These are phyloP conservation scores for Neospora caninum DNA, from an alignment of 169 alveolate species.

Conservation along the genomic window DNA sequence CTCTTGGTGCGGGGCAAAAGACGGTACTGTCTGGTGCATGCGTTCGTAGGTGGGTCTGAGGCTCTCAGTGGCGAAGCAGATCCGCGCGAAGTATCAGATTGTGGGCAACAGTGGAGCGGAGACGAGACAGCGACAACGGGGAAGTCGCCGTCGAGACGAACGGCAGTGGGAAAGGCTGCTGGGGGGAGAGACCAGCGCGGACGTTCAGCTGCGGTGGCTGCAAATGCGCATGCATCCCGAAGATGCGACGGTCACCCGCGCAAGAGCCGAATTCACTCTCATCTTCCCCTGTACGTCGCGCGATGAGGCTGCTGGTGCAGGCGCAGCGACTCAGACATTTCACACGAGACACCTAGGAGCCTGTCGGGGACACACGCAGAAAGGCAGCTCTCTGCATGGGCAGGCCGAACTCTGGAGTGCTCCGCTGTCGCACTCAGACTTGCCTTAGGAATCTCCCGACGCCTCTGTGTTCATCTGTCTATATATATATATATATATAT, in stretches of 20 bases:
- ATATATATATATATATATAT: background rate
- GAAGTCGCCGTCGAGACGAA: background rate
- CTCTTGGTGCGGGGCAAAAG: too few relatives aligned
- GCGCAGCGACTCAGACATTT: too few relatives aligned
- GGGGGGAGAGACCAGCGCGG: background rate
- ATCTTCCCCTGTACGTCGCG: background rate
- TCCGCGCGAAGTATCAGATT: background rate
- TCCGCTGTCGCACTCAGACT: too few relatives aligned
- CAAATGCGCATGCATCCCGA: slow-evolving; percentile 20
- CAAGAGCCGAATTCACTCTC: background rate
- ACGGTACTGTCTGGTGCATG: too few relatives aligned
- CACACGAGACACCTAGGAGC: too few relatives aligned
- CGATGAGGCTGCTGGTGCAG: too few relatives aligned
- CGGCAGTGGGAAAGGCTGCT: background rate
- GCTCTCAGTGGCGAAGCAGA: background rate
- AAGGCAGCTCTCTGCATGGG: too few relatives aligned
- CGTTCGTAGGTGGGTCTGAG: too few relatives aligned
- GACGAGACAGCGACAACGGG: background rate
- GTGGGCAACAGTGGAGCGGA: background rate
- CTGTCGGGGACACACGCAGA: too few relatives aligned
- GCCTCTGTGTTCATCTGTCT: background rate
- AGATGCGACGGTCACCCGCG: background rate
- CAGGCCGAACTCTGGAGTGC: too few relatives aligned
- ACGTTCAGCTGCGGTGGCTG: slow-evolving; percentile 28
- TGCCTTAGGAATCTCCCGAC: too few relatives aligned